phyloP scores from a whole-genome alignment of 2,329 filamentous ascomycete genomes.

The Xylaria sp. region DNA sequence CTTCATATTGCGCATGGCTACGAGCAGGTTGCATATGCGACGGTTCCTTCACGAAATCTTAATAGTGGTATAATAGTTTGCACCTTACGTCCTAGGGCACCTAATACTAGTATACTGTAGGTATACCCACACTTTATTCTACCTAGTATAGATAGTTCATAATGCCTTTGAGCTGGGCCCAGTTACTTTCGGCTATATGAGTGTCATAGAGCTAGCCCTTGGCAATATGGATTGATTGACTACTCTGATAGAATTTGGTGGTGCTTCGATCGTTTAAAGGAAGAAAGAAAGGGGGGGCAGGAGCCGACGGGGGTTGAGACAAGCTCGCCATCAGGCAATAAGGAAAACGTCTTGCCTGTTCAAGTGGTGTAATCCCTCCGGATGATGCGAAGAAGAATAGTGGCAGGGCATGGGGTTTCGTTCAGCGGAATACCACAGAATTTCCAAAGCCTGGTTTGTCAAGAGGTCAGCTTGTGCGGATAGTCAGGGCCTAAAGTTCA shows the following conservation, averaged over 20 bases:
- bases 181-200: conserved; percentile 17
- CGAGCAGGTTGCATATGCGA: background rate
- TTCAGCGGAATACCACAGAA: conserved; percentile 26
- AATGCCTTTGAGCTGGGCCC: conserved; percentile 27
- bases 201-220: conserved; percentile 30
- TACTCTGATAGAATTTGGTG: conserved; percentile 40
- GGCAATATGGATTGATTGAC: conserved; percentile 45
- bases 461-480: conserved; percentile 17
- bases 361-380: conserved; percentile 17
- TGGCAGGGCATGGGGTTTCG: conserved; percentile 16
- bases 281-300: conserved; percentile 19
- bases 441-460: background rate
- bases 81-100: too few relatives aligned
- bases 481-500: background rate
- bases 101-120: too few relatives aligned
- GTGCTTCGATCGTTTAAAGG: conserved; percentile 33
- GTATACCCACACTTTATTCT: background rate
- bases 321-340: conserved; percentile 40
- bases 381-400: conserved; percentile 3
- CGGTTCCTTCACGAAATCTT: too few relatives aligned
- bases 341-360: conserved; percentile 17
- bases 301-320: conserved; percentile 16
- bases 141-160: background rate
- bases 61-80: too few relatives aligned
- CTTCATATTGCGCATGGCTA: conserved; percentile 1